phyloP scores from a whole-genome alignment of 139 green algal species.

The Nannochloris sp. region DNA sequence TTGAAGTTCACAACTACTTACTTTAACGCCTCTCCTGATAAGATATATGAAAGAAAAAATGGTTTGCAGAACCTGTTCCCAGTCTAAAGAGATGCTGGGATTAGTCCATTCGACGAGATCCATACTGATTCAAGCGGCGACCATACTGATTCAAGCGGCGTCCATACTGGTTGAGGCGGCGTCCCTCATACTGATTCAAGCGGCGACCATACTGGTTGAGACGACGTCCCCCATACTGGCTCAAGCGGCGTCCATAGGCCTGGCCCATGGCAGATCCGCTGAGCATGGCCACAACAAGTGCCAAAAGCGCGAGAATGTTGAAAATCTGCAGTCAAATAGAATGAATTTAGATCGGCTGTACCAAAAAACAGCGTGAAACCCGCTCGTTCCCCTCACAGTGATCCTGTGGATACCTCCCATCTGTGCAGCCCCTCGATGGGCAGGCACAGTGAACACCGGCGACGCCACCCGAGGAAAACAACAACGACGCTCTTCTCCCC shows the following conservation, averaged over 20 bases:
- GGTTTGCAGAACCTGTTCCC: too few species aligned
- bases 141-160: constrained; percentile 1
- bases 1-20: too few species aligned
- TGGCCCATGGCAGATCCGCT: background rate
- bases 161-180: background rate
- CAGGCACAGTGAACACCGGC: too few species aligned
- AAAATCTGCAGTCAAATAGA: background rate
- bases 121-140: background rate
- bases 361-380: too few species aligned
- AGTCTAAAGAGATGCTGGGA: background rate
- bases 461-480: too few species aligned
- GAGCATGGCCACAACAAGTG: background rate
- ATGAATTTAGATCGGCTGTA: too few species aligned
- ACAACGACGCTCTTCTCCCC: too few species aligned
- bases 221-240: background rate
- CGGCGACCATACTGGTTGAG: background rate
- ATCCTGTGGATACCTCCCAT: too few species aligned
- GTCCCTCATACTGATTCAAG: background rate
- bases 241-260: background rate
- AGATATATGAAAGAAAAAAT: too few species aligned
- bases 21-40: too few species aligned
- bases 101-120: background rate
- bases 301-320: background rate
- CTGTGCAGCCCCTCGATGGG: too few species aligned
- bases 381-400: too few species aligned